Evolutionary conservation across 352 stramenopile species (phyloP).

Genomic region (Globisporangium barbulae): DNA sequence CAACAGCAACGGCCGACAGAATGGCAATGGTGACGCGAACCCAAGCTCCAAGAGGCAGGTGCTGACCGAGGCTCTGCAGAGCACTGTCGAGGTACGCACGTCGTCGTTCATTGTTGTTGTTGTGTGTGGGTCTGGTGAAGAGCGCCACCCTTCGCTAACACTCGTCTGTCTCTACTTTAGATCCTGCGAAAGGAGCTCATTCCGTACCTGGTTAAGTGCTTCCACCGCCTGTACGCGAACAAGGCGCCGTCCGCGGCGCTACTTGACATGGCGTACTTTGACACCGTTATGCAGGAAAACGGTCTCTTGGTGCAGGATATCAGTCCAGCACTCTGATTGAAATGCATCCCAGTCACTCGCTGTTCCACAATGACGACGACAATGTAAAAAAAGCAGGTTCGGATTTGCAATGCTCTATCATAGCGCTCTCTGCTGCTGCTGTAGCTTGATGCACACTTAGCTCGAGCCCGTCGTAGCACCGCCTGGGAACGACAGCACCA

Average conservation of each 20-base stretch:
- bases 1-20: conserved; percentile 5
- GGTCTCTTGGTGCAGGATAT: conserved; percentile 25
- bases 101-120: neutral
- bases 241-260: conserved; percentile 19
- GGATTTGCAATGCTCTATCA: neutral
- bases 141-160: neutral
- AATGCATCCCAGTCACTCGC: neutral
- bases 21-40: neutral
- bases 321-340: neutral
- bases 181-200: conserved; percentile 54
- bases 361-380: neutral
- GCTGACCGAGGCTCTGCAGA: conserved; percentile 40
- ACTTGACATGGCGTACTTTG: conserved; percentile 28
- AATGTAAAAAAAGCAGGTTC: neutral
- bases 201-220: conserved; percentile 70
- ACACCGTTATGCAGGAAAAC: conserved; percentile 38
- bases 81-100: conserved; percentile 52
- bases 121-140: neutral
- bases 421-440: neutral
- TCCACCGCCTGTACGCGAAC: conserved; percentile 60
- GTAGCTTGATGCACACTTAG: conserved; percentile 44
- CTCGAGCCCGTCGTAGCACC: conserved; percentile 26
- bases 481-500: conserved; percentile 52
- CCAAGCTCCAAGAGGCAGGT: conserved; percentile 20
- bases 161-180: conserved; percentile 20